These are phyloP conservation scores for Helichrysum umbraculigerum DNA, from an alignment of 129 eudicot species.

Conservation along the genomic window DNA sequence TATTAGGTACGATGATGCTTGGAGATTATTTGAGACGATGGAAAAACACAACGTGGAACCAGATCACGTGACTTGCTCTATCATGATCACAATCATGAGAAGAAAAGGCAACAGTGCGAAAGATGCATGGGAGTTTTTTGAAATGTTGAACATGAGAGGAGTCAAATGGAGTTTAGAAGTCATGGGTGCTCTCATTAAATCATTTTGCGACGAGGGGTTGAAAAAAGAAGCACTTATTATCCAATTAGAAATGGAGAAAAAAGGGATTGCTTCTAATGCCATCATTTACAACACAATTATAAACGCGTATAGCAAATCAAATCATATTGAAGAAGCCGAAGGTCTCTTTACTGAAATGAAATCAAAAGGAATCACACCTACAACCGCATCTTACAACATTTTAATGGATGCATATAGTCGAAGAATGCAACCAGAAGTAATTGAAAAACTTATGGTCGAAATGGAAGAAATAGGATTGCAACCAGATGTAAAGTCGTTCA, in stretches of 20 bases:
- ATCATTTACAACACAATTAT: conserved; percentile 79
- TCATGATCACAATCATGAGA: conserved; percentile 88
- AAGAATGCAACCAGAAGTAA: conserved; percentile 84
- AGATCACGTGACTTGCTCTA: conserved; percentile 77
- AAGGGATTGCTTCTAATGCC: conserved; percentile 75
- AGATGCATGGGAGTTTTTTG: conserved; percentile 82
- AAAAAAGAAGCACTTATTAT: conserved; percentile 85
- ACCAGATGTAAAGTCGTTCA: conserved; percentile 80
- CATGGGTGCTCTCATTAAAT: conserved; percentile 73
- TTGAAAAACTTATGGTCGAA: conserved; percentile 73
- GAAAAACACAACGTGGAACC: conserved; percentile 60
- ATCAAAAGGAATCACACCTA: conserved; percentile 61
- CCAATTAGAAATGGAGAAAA: conserved; percentile 91
- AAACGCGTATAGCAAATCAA: conserved; percentile 77
- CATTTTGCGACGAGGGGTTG: conserved; percentile 87
- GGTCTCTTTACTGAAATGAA: conserved; percentile 92
- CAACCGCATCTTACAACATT: conserved; percentile 72
- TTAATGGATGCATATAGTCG: conserved; percentile 89
- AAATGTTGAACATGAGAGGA: conserved; percentile 66
- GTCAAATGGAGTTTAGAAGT: conserved; percentile 78
- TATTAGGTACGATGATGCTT: conserved; percentile 82
- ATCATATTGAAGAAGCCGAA: conserved; percentile 89
- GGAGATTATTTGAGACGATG: conserved; percentile 66
- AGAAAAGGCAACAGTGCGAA: conserved; percentile 74
- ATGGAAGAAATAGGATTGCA: conserved; percentile 64